Base-by-base conservation (phyloP, 176 grass and related monocot genomes). In the Carex scoparia region DNA sequence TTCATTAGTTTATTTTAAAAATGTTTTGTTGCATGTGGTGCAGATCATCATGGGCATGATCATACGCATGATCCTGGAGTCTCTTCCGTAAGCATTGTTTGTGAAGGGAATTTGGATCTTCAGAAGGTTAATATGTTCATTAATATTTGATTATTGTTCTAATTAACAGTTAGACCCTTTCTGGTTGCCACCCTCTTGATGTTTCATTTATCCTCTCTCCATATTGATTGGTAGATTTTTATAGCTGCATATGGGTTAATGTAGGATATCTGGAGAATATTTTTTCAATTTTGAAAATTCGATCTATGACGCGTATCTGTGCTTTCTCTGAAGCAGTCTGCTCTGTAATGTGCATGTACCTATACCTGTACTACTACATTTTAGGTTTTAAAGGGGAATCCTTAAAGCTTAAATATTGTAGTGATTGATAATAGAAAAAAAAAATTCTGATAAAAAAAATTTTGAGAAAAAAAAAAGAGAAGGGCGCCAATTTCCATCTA, bases 11-110 rank as follows among this genome's bases (percentile, higher is more conserved):
- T 30, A 85, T 78, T 54, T 42, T 42, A 28, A 69, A 61, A 81
- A 72, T 82, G 16, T 79, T 86, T 9, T 69, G 67, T 73, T 86
- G 37, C 37, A 53, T 51, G 49, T 86, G 16, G 72, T 94, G 65
- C 71, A 98, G 96, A 93, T 65, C 93, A 97, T 87, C 95, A 91
- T 80, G 89, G 66, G 18, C 93, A 98, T 84, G 93, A 98, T 89
- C 96, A 98, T 87, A 95, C 83, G 44, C 96, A 98, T 81, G 96
- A 98, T 84, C 96, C 93, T 60, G 93, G 96, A 40, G 91, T 98
- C 84, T 98, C 93, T 89, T 98, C 96, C 31, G 96, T 98, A 58
- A 98, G 96, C 88, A 94, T 98, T 54, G 96, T 98, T 72, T 98
- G 96, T 42, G 96, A 98, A 92, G 95, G 95, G 70, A 89, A 88